Evolutionary conservation across 106 monocot genomes (phyloP), one percentile per base, ranked within the genome.

Genomic region (Triglochin maritima): DNA sequence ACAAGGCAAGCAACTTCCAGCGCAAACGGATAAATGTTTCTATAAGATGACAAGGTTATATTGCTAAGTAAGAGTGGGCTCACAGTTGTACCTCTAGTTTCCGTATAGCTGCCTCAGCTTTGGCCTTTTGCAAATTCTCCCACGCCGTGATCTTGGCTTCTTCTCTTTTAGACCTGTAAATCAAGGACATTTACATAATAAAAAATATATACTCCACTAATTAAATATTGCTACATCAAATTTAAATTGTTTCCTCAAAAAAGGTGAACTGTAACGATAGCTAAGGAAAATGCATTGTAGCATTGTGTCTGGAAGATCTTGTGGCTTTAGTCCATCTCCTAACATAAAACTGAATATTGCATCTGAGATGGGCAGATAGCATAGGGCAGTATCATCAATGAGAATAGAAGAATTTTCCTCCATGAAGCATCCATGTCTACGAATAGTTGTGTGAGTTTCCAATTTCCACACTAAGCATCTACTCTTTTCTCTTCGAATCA

Each of bases 101-200:
- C 66, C 72, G 64, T 12, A 87, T 84, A 12, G 78, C 84, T 56
- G 87, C 81, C 69, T 87, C 87, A 59, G 87, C 87, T 68, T 87
- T 87, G 66, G 83, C 87, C 72, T 81, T 87, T 59, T 87, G 81
- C 71, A 87, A 70, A 72, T 87, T 87, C 46, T 87, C 87, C 87
- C 87, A 87, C 16, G 87, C 87, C 46, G 73, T 79, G 62, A 87
- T 87, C 73, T 80, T 87, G 4, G 83, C 87, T 70, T 84, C 87
- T 64, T 87, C 87, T 74, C 81, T 83, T 61, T 78, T 82, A 53
- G 62, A 54, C 73, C 87, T 87, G 72, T 46, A n/a, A 58, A 54
- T 7, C 13, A 49, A 8, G n/a, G 47, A 44, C 17, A 44, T 48
- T 29, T 3, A 44, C 46, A 10, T 10, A 57, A 4, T 46, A 42